Evolutionary conservation across 495 filamentous ascomycete genomes (phyloP).

Genomic region (Neurospora sp.): DNA sequence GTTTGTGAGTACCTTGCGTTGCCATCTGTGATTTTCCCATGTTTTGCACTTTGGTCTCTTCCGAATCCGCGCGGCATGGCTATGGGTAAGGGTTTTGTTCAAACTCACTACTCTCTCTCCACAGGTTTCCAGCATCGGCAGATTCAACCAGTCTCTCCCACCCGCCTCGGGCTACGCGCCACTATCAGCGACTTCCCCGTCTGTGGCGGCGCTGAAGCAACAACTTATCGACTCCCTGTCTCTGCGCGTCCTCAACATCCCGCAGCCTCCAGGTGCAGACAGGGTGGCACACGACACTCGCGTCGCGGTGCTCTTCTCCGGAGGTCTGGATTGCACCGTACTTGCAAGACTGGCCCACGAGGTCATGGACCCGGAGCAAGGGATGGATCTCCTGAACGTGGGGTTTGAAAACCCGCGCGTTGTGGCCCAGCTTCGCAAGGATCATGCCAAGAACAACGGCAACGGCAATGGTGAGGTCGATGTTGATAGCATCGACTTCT

Average conservation of each 20-base stretch:
- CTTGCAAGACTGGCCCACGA: conserved; percentile 80
- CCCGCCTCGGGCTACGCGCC: conserved; percentile 14
- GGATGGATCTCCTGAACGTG: conserved; percentile 86
- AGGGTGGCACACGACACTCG: conserved; percentile 25
- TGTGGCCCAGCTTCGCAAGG: conserved; percentile 26
- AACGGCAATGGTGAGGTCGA: not conserved
- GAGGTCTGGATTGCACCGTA: conserved; percentile 85
- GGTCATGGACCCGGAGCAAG: conserved; percentile 52
- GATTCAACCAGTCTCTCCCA: conserved; percentile 49
- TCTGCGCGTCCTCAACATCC: conserved; percentile 58
- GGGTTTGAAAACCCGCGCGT: conserved; percentile 91
- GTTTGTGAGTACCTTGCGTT: conserved; percentile 29
- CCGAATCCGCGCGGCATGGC: not conserved
- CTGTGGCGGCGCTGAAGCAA: conserved; percentile 45
- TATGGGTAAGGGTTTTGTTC: conserved; percentile 11
- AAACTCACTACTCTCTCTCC: conserved; percentile 27
- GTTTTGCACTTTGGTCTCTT: not conserved
- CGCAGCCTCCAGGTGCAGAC: conserved; percentile 36
- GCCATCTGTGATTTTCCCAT: not conserved
- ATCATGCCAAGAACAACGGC: conserved; percentile 1
- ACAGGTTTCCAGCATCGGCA: conserved; percentile 49
- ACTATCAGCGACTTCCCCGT: conserved; percentile 39
- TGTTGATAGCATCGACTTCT: conserved; percentile 31
- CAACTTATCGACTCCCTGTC: conserved; percentile 54
- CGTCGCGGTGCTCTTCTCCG: conserved; percentile 84